Base-by-base conservation (phyloP, 805 yeast species). In the Metschnikowia similis region DNA sequence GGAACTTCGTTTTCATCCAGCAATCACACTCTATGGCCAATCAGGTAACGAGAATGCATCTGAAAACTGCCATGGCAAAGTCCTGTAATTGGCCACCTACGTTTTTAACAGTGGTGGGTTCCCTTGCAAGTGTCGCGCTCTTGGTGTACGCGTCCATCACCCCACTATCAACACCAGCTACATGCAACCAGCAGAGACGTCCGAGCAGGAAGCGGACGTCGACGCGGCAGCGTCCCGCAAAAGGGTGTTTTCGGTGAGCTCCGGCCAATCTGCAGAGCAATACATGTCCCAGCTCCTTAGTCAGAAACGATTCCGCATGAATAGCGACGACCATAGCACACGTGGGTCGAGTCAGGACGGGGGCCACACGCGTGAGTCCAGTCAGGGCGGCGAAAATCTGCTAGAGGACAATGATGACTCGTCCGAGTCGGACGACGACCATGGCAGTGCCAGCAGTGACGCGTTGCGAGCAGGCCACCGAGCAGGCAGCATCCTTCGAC, bases 401-500 rank as follows among this genome's bases (percentile, higher is more conserved):
- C 21, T 5, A 21, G 21, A 21, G 21, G 21, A 4, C 21, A 5
- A 21, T 21, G 56, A 54, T 4, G 66, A 60, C 10, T 35, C 47
- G 13, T 50, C 47, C 1, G 55, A 48, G 13, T 58, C 48, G 6
- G 53, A 51, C 3, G 61, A 54, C 16, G 52, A 43, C 10, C 57
- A 58, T 9, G 65, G 58, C 1, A 27, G 16, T 27, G 58, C 56
- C 3, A 62, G 57, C 11, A 27, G 31, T 10, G 55, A 47, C 2
- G 54, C 44, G 6, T 47, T 44, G 4, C 9, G 31, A 11, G 27
- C 7, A 6, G 28, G 14, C 26, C 41, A 39, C 51, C 8, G 64
- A 65, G 81, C 94, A 0, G 97, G 96, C 9, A 81, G 82, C 38
- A 84, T 91, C 38, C 79, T 80, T 57, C 73, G 74, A 39, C 76